Evolutionary conservation across 176 grass and related monocot genomes (phyloP), one percentile per base, ranked within the genome.

Genomic region (Musa beccarii): DNA sequence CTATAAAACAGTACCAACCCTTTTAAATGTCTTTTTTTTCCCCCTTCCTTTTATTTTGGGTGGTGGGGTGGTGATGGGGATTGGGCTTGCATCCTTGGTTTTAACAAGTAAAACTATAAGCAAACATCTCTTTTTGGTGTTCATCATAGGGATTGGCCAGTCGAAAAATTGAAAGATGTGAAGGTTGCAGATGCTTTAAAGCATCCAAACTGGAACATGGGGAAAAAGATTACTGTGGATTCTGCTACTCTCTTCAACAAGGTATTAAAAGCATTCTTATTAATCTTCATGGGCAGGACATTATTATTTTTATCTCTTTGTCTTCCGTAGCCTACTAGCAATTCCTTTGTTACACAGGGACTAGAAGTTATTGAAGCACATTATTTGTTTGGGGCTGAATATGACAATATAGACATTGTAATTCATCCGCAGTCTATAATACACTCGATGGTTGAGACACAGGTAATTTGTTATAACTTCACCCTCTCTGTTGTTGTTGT

Each of bases 321-420:
- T 73, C 52, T 62, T 57, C 63, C 51, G 4, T 26, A n/a, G 15
- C 21, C 11, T n/a, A 15, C 10, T 53, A 55, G 17, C 52, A 59
- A 75, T 19, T 72, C 43, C 16, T 28, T 65, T 59, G 61, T 68
- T 69, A 71, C 85, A 23, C 71, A 99, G 95, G 95, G 95, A 2
- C 59, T 99, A 78, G 95, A 99, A 92, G 95, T 99, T 69, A 99
- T 99, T 55, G 95, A 99, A 91, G 95, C 90, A 62, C 95, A 99
- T 79, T 99, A 99, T 79, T 80, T 99, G 21, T 99, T 94, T 79
- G 95, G 95, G 43, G 90, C 88, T 23, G 90, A 91, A 49, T 99
- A 99, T 71, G 90, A 92, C 74, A 50, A 99, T 54, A 99, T 99
- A 51, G 95, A 99, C 55, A 99, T 99, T 73, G 86, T 99, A n/a